Evolutionary conservation across 208 protist species (phyloP).

Genomic region (Plasmodiophora brassicae): DNA sequence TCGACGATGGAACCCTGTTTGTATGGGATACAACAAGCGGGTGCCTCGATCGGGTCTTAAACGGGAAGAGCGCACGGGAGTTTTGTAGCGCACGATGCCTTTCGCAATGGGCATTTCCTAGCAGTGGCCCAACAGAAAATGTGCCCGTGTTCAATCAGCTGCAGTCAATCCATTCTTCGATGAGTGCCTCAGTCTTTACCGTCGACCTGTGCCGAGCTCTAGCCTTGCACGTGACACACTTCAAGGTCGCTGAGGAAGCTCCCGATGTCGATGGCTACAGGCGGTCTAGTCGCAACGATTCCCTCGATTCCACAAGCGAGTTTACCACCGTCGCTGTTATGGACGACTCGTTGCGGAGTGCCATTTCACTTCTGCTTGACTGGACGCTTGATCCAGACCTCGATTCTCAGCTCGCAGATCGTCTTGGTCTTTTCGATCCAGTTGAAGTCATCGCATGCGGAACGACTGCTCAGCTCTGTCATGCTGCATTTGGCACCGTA

Average conservation of each 20-base stretch:
- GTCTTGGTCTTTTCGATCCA: not conserved
- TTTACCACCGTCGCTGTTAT: not conserved
- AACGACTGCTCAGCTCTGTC: not conserved
- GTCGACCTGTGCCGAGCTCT: not conserved
- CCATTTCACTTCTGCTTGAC: not conserved
- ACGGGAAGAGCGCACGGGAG: not conserved
- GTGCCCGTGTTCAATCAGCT: too few relatives aligned
- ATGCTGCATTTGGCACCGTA: not conserved
- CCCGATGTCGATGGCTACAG: not conserved
- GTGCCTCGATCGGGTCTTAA: not conserved
- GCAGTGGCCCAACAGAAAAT: too few relatives aligned
- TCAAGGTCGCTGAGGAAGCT: not conserved
- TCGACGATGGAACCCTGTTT: not conserved
- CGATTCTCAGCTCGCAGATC: not conserved
- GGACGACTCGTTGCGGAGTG: not conserved
- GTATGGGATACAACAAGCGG: not conserved
- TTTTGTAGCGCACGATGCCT: too few relatives aligned
- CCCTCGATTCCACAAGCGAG: not conserved
- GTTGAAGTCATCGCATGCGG: not conserved
- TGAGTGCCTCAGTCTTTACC: not conserved
- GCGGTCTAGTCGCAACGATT: not conserved
- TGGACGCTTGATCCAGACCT: conserved; percentile 21
- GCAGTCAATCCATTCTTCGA: too few relatives aligned
- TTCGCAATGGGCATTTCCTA: too few relatives aligned
- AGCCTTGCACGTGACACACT: not conserved